Evolutionary conservation across 1,284 basidiomycete genomes (phyloP).

Genomic region (Apiotrichum akiyoshidainum): DNA sequence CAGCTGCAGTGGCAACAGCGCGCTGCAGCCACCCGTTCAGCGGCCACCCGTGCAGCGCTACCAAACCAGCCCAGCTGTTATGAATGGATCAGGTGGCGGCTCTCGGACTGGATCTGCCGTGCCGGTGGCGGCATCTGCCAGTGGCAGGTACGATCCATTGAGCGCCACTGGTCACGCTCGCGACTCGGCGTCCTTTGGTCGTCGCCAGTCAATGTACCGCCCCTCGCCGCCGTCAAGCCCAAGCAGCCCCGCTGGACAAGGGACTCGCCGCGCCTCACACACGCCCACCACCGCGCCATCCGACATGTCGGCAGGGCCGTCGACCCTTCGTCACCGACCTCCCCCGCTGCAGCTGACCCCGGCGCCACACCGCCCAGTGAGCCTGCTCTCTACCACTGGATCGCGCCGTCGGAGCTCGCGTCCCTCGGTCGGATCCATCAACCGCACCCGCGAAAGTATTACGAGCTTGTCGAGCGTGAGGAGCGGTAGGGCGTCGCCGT

Average conservation of each 20-base stretch:
- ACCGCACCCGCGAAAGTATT: conserved; percentile 1
- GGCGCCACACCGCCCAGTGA: not conserved
- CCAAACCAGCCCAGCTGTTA: not conserved
- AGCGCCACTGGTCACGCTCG: not conserved
- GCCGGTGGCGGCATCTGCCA: not conserved
- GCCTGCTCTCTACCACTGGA: not conserved
- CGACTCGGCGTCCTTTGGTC: not conserved
- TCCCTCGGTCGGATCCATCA: not conserved
- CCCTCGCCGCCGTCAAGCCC: conserved; percentile 1
- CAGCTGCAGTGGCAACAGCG: not conserved
- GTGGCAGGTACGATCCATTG: not conserved
- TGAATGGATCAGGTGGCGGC: not conserved
- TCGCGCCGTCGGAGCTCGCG: not conserved
- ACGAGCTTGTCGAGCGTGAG: not conserved
- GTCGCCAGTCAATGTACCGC: conserved; percentile 2
- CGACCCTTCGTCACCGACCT: too few species aligned
- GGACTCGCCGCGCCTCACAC: not conserved
- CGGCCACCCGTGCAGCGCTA: not conserved
- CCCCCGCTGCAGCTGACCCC: not conserved
- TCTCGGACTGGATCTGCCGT: not conserved
- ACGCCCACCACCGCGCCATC: not conserved
- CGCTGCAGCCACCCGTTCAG: not conserved
- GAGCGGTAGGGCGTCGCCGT: not conserved
- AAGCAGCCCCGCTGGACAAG: not conserved
- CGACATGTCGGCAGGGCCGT: not conserved